These are phyloP conservation scores for Conringia planisiliqua DNA, from an alignment of 345 rosid species.

Conservation along the genomic window DNA sequence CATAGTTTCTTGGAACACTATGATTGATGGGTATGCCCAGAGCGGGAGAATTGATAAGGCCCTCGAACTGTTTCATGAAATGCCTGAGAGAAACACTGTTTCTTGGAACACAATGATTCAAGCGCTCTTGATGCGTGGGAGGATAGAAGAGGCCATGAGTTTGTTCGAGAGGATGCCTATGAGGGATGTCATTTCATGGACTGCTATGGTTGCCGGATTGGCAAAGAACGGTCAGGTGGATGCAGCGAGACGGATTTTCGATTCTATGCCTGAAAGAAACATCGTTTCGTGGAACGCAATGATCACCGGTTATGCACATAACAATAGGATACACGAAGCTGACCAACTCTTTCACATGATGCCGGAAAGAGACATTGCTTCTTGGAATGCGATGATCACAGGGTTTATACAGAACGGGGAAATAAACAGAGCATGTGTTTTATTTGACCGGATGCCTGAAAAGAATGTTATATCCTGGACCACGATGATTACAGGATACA, in stretches of 20 bases:
- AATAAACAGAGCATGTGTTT: slow-evolving; percentile 38
- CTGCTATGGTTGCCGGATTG: slow-evolving; percentile 56
- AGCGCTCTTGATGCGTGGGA: slow-evolving; percentile 50
- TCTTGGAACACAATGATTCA: slow-evolving; percentile 60
- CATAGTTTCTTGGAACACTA: slow-evolving; percentile 69
- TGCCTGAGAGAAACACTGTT: slow-evolving; percentile 63
- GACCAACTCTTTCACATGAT: slow-evolving; percentile 49
- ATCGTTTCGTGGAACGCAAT: slow-evolving; percentile 71
- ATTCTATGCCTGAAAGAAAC: slow-evolving; percentile 59
- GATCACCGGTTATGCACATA: slow-evolving; percentile 69
- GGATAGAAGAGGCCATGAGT: slow-evolving; percentile 52
- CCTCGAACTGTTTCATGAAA: slow-evolving; percentile 45
- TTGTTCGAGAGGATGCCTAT: slow-evolving; percentile 51
- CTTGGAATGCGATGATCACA: slow-evolving; percentile 79
- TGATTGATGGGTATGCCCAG: slow-evolving; percentile 61
- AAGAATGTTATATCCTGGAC: slow-evolving; percentile 77
- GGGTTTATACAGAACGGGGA: slow-evolving; percentile 55
- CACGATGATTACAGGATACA: slow-evolving; percentile 63
- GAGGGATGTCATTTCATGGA: slow-evolving; percentile 76
- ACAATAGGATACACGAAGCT: slow-evolving; percentile 53
- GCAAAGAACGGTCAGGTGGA: slow-evolving; percentile 55
- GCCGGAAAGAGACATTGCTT: slow-evolving; percentile 58
- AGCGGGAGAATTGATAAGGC: slow-evolving; percentile 47
- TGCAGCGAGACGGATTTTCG: slow-evolving; percentile 58
- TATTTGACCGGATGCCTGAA: slow-evolving; percentile 53